phyloP scores from a whole-genome alignment of 805 yeast species.

The Barnettozyma sp. region DNA sequence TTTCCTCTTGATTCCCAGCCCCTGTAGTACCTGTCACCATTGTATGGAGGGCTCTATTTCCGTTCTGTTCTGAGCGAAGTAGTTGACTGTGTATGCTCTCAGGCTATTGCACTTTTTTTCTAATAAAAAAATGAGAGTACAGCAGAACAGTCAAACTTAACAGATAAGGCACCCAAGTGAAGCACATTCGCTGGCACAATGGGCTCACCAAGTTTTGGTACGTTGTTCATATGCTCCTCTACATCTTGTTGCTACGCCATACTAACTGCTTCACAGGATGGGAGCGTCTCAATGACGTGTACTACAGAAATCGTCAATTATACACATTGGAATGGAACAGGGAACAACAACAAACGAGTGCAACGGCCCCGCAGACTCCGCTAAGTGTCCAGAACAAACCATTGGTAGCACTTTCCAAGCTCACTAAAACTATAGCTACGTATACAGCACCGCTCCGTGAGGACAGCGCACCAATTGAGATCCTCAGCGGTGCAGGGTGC shows the following conservation, averaged over 20 bases:
- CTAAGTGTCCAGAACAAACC: neutral
- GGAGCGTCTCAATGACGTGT: constrained; percentile 72
- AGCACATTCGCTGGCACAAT: constrained; percentile 1
- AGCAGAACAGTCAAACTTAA: too few relatives aligned
- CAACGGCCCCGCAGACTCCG: too few relatives aligned
- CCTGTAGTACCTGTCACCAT: too few relatives aligned
- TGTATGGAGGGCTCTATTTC: too few relatives aligned
- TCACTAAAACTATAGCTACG: constrained; percentile 10
- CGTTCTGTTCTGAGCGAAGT: too few relatives aligned
- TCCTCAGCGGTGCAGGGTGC: constrained; percentile 32
- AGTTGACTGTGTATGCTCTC: too few relatives aligned
- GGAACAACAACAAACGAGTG: neutral
- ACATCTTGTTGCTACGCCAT: neutral
- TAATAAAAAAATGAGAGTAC: too few relatives aligned
- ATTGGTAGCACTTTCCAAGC: constrained; percentile 7
- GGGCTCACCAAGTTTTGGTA: constrained; percentile 13
- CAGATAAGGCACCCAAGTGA: too few relatives aligned
- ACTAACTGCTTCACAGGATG: constrained; percentile 37
- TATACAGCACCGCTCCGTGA: constrained; percentile 7
- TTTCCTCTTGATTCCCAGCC: too few relatives aligned
- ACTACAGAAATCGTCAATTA: constrained; percentile 55
- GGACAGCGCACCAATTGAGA: constrained; percentile 15
- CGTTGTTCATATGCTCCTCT: neutral
- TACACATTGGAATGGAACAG: constrained; percentile 21
- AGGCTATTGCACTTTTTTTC: too few relatives aligned